Percentiles rank a stretch among this genome's conserved stretches.
phyloP scores from a whole-genome alignment of 1,284 basidiomycete species.

The Pascua sp. region DNA sequence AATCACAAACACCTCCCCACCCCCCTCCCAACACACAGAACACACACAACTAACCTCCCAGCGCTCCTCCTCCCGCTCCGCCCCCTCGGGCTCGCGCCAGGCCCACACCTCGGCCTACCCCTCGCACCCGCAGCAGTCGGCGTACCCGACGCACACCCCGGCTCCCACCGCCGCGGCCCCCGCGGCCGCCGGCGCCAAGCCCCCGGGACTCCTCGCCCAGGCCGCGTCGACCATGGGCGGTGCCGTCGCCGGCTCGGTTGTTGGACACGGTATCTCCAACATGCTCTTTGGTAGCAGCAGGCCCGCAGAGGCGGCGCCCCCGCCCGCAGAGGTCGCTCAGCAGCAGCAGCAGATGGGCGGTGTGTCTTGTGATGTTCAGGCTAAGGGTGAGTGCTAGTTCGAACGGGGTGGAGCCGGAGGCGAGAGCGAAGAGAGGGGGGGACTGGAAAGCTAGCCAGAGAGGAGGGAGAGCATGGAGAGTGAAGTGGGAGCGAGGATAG shows the following conservation, averaged over 20 bases:
- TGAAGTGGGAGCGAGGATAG: background rate
- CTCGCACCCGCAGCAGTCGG: slow-evolving; percentile 10
- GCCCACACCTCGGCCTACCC: slow-evolving; percentile 40
- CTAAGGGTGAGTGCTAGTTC: slow-evolving; percentile 51
- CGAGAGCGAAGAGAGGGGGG: too few relatives aligned
- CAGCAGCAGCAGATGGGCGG: slow-evolving; percentile 23
- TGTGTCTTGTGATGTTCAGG: slow-evolving; percentile 54
- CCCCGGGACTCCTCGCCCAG: slow-evolving; percentile 46
- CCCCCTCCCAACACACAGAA: too few relatives aligned
- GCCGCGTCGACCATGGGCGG: slow-evolving; percentile 58
- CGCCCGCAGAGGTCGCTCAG: slow-evolving; percentile 42
- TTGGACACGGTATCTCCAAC: slow-evolving; percentile 57
- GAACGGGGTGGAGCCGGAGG: too few relatives aligned
- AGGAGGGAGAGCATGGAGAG: background rate
- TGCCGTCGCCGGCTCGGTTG: slow-evolving; percentile 54
- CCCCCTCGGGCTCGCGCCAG: slow-evolving; percentile 25
- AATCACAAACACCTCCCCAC: too few relatives aligned
- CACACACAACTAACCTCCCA: too few relatives aligned
- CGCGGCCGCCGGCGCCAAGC: slow-evolving; percentile 21
- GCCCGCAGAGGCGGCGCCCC: slow-evolving; percentile 37
- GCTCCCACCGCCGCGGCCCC: slow-evolving; percentile 17
- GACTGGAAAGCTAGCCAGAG: too few relatives aligned
- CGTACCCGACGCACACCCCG: slow-evolving; percentile 17
- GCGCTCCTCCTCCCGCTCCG: slow-evolving; percentile 20
- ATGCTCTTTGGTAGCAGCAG: slow-evolving; percentile 56